Base-by-base conservation (phyloP, 192 early-diverging fungal species). In the Jimgerdemannia lactiflua region DNA sequence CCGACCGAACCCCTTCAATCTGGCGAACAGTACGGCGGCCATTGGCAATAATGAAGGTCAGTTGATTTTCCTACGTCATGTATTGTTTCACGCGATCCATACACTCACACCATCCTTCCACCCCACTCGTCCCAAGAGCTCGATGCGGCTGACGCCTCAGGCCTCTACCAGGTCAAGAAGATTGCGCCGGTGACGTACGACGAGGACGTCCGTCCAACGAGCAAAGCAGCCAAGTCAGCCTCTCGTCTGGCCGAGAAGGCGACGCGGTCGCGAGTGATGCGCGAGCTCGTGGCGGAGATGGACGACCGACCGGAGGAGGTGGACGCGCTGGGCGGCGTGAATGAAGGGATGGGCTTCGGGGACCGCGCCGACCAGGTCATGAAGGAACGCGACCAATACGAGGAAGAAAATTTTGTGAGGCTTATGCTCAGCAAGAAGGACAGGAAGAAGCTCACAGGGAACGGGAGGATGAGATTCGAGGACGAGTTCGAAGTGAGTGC, bases 331-430 rank as follows among this genome's bases (percentile, higher is more conserved):
- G 94, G 94, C 69, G 91, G 89, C 71, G 89, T 89, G 0, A 91
- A 94, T 77, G 86, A 89, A 67, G 86, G 89, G 3, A 90, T 89
- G 41, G 89, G 85, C 9, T 84, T 89, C 66, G 83, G 89, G 42
- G 83, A 83, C 43, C 84, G 80, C 20, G 79, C 90, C 69, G 89
- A 93, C 77, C 77, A 82, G 42, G 72, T 87, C 70, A 85, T 89
- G 17, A 82, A 83, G 9, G 93, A 96, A 74, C 86, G 90, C 43
- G 82, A 87, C 68, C 74, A 84, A 29, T 96, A 93, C 77, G 96
- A 98, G 78, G 96, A 98, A 75, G 92, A 95, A 20, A 95, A 96
- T 82, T 96, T 95, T 81, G 88, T 90, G 43, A 89, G 96, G 69
- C 78, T 95, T 64, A 81, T 83, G 64, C 64, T 94, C 67, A 89